Evolutionary conservation across 352 stramenopile species (phyloP).

Genomic region (Ophiocytium majus): DNA sequence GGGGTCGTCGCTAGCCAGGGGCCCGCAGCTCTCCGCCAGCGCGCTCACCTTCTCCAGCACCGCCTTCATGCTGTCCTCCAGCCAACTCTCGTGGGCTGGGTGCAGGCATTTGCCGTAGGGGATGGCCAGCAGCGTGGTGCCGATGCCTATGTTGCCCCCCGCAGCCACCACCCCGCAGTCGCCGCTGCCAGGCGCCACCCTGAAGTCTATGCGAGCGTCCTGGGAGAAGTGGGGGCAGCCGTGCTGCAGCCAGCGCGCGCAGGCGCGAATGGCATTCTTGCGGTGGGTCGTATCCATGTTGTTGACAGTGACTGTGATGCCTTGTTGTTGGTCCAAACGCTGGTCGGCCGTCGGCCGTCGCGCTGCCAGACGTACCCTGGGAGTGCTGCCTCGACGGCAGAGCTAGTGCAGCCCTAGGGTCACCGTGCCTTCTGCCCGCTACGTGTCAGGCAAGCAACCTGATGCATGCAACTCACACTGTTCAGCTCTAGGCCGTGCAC

Average conservation of each 20-base stretch:
- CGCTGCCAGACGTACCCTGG: too few relatives aligned
- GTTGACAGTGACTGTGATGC: too few relatives aligned
- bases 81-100: not conserved
- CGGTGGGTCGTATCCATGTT: not conserved
- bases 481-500: too few relatives aligned
- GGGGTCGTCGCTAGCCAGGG: not conserved
- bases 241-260: not conserved
- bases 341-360: too few relatives aligned
- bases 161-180: not conserved
- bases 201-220: not conserved
- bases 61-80: slow-evolving; percentile 11
- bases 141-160: not conserved
- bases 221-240: not conserved
- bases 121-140: not conserved
- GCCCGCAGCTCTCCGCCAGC: not conserved
- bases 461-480: too few relatives aligned
- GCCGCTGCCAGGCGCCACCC: not conserved
- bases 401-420: too few relatives aligned
- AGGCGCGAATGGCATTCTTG: not conserved
- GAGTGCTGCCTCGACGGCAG: too few relatives aligned
- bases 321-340: too few relatives aligned
- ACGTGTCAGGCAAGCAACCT: too few relatives aligned
- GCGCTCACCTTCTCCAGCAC: not conserved
- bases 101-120: not conserved
- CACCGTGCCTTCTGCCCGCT: too few relatives aligned